Evolutionary conservation across 1,284 basidiomycete species (phyloP), one percentile per base, ranked within the genome.

Genomic region (Mycena citricolor): DNA sequence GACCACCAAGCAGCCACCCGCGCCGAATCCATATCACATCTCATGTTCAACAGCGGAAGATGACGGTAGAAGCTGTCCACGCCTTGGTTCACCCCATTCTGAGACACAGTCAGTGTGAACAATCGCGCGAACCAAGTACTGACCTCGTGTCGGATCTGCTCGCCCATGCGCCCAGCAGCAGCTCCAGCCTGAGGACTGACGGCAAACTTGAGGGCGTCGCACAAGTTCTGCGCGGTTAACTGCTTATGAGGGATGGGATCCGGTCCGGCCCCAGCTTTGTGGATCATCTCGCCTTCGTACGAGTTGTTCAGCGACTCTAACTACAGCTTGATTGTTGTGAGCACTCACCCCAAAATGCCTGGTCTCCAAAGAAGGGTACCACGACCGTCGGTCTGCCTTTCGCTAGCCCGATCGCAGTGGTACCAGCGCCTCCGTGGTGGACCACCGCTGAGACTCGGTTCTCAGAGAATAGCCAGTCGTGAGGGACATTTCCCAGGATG

Each of bases 381-480:
- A 86, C 71, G 7, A 84, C 74, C 0, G 82, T 85, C 1, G 83
- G 82, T 8, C 77, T 60, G 0, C 83, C 82, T 39, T 80, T 77
- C 1, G 75, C 65, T n/a, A 86, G 60, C 3, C 81, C 80, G 8
- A 80, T 77, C 0, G 81, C 79, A 3, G 79, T 78, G 0, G 81
- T 85, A 0, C 83, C 83, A 2, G 83, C 82, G 3, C 81, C 82
- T 4, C 83, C 83, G 54, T 86, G 83, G 57, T 86, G 83, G n/a
- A 81, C 79, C 0, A 85, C 81, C 0, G 81, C 81, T 14, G 74
- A 63, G 1, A 85, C 80, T 8, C 69, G 66, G 0, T 62, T 64
- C 8, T 79, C 63, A 24, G 74, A 74, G 16, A 86, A 86, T 4
- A 87, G 66, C 83, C 83, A 87, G 60, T 86, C 83, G 57, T 86